Evolutionary conservation across 2,329 filamentous ascomycete species (phyloP), one percentile per base, ranked within the genome.

Genomic region (Ophiobolus disseminans): DNA sequence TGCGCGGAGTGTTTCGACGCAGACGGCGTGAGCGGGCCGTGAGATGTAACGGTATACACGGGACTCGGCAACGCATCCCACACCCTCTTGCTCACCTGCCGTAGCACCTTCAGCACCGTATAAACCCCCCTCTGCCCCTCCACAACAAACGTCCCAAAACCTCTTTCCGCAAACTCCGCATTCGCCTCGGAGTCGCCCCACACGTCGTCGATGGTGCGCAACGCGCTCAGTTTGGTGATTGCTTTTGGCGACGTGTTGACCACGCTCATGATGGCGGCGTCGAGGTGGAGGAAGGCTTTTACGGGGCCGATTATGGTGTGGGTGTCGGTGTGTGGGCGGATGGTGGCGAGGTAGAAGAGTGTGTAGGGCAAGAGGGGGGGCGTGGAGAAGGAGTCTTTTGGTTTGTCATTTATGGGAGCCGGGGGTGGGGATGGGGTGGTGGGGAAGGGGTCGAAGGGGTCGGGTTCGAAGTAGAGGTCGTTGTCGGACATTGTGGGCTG

Each of bases 291-390:
- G 57, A 66, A 68, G 4, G 19, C 26, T 2, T 40, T 21, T 2
- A 40, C 42, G 5, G 65, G 65, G 36, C 63, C 62, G 46, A 52
- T 17, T 46, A 62, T 46, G 5, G 40, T 28, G 52, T 53, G 53
- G 6, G 43, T 41, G 50, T 69, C 63, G 11, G 45, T 57, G 53
- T 65, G 60, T 0, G 61, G 65, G 1, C 51, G 53, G 6, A 40
- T 62, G 55, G 56, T 40, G 41, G 55, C 53, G 23, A 69, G 63
- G 50, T 66, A 68, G 50, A 55, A 55, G 51, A 63, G 49, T 8
- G 61, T 61, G 34, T 50, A n/a, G 2, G 45, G 17, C 7, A 23
- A 13, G 19, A 34, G 20, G 11, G 39, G 5, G 16, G 53, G 36
- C 2, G 44, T 37, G 28, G 51, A 34, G 43, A 62, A 53, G 45